Base-by-base conservation (phyloP, 1,139 yeast genomes). In the Scheffersomyces quercinus region DNA sequence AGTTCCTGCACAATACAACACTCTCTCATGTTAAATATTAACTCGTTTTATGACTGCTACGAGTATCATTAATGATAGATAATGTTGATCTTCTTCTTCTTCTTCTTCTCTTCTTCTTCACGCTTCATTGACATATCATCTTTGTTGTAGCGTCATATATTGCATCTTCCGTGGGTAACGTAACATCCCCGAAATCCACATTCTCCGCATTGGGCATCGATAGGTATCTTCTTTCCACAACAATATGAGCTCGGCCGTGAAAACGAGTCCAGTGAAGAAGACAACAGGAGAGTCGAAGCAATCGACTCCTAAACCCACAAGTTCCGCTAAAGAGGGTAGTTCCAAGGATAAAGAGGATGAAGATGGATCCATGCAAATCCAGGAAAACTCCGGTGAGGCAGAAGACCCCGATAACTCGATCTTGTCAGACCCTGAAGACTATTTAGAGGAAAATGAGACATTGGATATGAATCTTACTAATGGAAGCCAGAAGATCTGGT, bases 401-500 rank as follows among this genome's bases (percentile, higher is more conserved):
- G 72, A 62, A 39, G 52, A 49, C 32, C 48, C 46, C 4, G 54
- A 47, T 28, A 64, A 64, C 42, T 55, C 67, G 2, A 60, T 74
- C 14, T 63, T 73, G 41, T 67, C 74, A 24, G 79, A 74, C 50
- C 79, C 79, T 20, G 79, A 74, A 51, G 79, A 73, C 44, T 74
- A 73, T 51, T 62, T 75, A 37, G 79, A 73, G 45, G 75, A 82
- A 46, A 65, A 73, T 48, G 90, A 85, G 58, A 73, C 85, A 2
- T 67, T 86, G 40, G 87, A 85, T 58, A 67, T 86, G 70, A 81
- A 84, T 55, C 59, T 85, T 38, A 50, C 66, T 6, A 65, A 68
- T 28, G 80, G 83, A 9, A 69, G 67, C 38, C 83, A 82, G 54
- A 89, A 89, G 56, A 85, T 93, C 35, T 93, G 99, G 99, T 72